Evolutionary conservation across 768 basidiomycete genomes (phyloP).

Genomic region (Kwoniella bestiolae): DNA sequence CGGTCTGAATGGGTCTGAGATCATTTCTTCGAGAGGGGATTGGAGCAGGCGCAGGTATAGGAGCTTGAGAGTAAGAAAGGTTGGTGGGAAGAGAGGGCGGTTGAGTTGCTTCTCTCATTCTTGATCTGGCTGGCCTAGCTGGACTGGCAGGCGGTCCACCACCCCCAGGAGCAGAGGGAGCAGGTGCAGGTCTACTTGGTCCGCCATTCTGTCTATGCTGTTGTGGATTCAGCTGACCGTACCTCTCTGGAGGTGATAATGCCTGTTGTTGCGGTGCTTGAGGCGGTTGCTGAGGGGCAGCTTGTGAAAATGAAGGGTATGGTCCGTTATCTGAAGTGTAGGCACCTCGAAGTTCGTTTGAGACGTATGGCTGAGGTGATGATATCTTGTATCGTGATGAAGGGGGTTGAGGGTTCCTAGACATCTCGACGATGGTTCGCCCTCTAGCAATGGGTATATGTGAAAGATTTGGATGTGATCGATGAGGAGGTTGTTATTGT

Average conservation of each 20-base stretch:
- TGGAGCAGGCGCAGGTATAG: constrained; percentile 7
- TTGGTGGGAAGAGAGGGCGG: constrained; percentile 11
- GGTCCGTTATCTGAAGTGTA: constrained; percentile 25
- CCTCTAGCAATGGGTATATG: too few relatives aligned
- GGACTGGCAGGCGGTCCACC: constrained; percentile 32
- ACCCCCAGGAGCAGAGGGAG: neutral
- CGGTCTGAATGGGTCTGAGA: constrained; percentile 29
- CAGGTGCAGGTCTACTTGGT: constrained; percentile 13
- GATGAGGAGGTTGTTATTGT: too few relatives aligned
- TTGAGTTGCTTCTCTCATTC: constrained; percentile 37
- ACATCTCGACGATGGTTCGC: constrained; percentile 19
- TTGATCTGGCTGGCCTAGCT: constrained; percentile 40
- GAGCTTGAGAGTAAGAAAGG: constrained; percentile 1
- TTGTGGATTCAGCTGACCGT: constrained; percentile 6
- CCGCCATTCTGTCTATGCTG: constrained; percentile 21
- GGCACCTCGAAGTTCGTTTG: constrained; percentile 15
- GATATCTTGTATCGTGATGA: constrained; percentile 42
- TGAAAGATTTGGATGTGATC: too few relatives aligned
- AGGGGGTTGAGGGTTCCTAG: constrained; percentile 21
- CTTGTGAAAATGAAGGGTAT: constrained; percentile 22
- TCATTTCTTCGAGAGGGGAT: constrained; percentile 17
- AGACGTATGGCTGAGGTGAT: constrained; percentile 32
- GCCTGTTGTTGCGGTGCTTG: constrained; percentile 7
- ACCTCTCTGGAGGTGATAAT: constrained; percentile 12
- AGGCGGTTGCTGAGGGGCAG: constrained; percentile 15